These are phyloP conservation scores for Chlorella sp. DNA, from an alignment of 139 green algal genomes.

Conservation along the genomic window DNA sequence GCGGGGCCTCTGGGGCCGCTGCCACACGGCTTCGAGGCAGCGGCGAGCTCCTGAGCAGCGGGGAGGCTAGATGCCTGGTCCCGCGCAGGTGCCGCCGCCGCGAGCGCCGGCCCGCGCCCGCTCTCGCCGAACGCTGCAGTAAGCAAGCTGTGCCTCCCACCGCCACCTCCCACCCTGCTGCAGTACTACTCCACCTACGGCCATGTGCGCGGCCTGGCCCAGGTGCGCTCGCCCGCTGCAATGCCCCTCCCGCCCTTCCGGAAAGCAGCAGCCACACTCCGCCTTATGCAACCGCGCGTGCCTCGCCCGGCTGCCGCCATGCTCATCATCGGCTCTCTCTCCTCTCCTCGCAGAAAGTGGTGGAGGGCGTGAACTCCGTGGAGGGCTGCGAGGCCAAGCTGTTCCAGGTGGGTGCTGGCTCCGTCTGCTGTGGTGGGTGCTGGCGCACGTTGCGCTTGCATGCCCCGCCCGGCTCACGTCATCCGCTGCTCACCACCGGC, in stretches of 20 bases:
- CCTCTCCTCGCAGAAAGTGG: slow-evolving; percentile 35
- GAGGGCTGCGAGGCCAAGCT: slow-evolving; percentile 34
- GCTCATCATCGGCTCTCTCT: not conserved
- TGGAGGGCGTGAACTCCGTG: slow-evolving; percentile 45
- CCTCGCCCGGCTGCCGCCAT: not conserved
- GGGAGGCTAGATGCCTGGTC: too few relatives aligned
- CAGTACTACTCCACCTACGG: slow-evolving; percentile 53
- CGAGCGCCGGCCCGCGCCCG: too few relatives aligned
- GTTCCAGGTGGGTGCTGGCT: slow-evolving; percentile 40
- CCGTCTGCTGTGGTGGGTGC: too few relatives aligned
- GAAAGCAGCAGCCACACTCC: not conserved
- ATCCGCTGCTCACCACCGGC: not conserved
- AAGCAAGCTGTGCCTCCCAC: not conserved
- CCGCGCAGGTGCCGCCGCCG: too few relatives aligned
- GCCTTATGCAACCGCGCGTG: not conserved
- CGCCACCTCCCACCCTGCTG: not conserved
- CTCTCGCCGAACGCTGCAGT: not conserved
- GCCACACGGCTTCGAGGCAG: too few relatives aligned
- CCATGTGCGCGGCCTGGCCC: slow-evolving; percentile 51
- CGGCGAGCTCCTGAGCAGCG: too few relatives aligned
- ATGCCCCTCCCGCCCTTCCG: not conserved
- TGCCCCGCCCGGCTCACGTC: too few relatives aligned
- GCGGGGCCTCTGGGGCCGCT: too few relatives aligned
- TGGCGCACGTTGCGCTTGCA: too few relatives aligned
- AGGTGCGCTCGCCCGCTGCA: slow-evolving; percentile 14